phyloP scores from a whole-genome alignment of 805 yeast genomes.

The Yarrowia alimentaria region DNA sequence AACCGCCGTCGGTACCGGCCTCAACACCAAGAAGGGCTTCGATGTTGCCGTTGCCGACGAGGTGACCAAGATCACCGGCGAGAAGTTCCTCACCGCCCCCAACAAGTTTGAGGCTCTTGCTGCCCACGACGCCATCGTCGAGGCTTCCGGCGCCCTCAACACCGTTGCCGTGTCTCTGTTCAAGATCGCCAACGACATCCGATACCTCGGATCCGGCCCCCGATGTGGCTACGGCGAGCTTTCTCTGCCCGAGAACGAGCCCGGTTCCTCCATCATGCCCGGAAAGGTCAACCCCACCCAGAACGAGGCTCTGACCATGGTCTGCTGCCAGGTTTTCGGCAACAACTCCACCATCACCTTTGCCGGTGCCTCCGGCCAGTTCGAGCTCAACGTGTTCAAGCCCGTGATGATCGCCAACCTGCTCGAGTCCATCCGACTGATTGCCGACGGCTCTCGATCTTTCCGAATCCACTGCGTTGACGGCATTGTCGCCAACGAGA shows the following conservation, averaged over 20 bases:
- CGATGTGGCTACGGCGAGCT: constrained; percentile 99
- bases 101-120: constrained; percentile 99
- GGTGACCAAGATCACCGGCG: constrained; percentile 82
- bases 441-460: constrained; percentile 85
- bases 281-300: constrained; percentile 99
- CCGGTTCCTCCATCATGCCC: constrained; percentile 99
- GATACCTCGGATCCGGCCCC: constrained; percentile 98
- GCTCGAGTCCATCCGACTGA: constrained; percentile 78
- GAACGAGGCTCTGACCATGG: constrained; percentile 98
- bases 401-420: constrained; percentile 93
- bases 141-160: constrained; percentile 95
- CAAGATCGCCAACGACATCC: constrained; percentile 97
- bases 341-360: constrained; percentile 92
- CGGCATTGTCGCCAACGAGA: constrained; percentile 85
- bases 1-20: constrained; percentile 98
- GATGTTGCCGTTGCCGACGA: constrained; percentile 82
- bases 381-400: constrained; percentile 96
- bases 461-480: constrained; percentile 95
- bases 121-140: constrained; percentile 97
- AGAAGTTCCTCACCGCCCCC: constrained; percentile 90
- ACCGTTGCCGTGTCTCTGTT: constrained; percentile 88
- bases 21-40: constrained; percentile 90
- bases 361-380: constrained; percentile 98
- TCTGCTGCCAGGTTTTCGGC: constrained; percentile 96
- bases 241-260: constrained; percentile 94